Percentiles rank a stretch among this genome's conserved stretches.
Evolutionary conservation across 441 rosid genomes (phyloP).

Genomic region (Arabidopsis hybrid): DNA sequence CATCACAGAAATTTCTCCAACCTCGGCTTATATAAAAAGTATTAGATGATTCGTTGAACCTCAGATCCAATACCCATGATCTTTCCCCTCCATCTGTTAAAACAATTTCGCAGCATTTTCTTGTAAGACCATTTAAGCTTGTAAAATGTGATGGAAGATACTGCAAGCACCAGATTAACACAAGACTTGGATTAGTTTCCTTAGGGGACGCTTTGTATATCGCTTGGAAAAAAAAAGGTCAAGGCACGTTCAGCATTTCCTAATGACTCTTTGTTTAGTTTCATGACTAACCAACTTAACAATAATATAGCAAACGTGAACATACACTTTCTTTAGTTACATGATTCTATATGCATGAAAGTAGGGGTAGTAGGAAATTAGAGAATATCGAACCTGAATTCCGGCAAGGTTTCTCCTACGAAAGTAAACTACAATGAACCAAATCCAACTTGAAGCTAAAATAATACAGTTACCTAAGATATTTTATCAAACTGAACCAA

Average conservation of each 20-base stretch:
- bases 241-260: neutral
- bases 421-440: no score
- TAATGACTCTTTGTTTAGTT: neutral
- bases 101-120: slow-evolving; percentile 14
- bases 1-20: slow-evolving; percentile 32
- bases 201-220: neutral
- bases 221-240: neutral
- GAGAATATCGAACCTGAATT: no score
- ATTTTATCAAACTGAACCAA: no score
- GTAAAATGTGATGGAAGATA: slow-evolving; percentile 28
- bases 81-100: slow-evolving; percentile 30
- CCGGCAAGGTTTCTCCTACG: no score
- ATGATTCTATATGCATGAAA: neutral
- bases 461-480: no score
- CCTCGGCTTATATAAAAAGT: slow-evolving; percentile 18
- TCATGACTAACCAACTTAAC: neutral
- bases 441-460: no score
- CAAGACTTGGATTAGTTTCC: neutral
- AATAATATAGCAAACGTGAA: neutral
- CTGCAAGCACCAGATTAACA: slow-evolving; percentile 22
- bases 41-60: neutral
- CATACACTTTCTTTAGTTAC: neutral
- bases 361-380: no score
- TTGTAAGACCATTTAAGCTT: slow-evolving; percentile 24
- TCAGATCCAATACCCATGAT: slow-evolving; percentile 30